A percentile compares a stretch with the other conserved stretches of the same genome.
Conservation (phyloP, 1,284 basidiomycete genomes). For the Tilletia walkeri region DNA sequence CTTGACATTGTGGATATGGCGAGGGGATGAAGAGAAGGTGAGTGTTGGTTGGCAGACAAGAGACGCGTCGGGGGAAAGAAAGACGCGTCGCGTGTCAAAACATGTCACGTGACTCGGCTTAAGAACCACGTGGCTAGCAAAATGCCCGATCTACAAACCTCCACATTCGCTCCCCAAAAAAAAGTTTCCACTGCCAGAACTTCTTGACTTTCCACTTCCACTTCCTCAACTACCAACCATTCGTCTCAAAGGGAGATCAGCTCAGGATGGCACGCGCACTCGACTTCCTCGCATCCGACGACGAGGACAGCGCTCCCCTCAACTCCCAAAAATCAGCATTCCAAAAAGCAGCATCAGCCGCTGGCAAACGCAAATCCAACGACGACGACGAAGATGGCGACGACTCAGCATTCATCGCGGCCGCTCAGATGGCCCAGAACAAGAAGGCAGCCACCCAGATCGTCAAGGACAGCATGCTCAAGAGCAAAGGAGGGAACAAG, state of each 20-base stretch:
- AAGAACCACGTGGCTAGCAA: too few relatives aligned
- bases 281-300: slow-evolving; percentile 46
- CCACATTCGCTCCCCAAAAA: too few relatives aligned
- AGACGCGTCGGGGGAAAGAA: too few relatives aligned
- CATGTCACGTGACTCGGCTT: too few relatives aligned
- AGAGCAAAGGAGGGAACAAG: slow-evolving; percentile 32
- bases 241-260: neutral
- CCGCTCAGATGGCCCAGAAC: slow-evolving; percentile 50
- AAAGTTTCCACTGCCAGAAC: neutral
- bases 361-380: slow-evolving; percentile 4
- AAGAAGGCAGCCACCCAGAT: slow-evolving; percentile 49
- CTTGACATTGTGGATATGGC: too few relatives aligned
- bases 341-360: too few relatives aligned
- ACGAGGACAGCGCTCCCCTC: slow-evolving; percentile 28
- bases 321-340: too few relatives aligned
- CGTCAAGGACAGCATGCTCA: slow-evolving; percentile 38
- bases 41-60: too few relatives aligned
- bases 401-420: slow-evolving; percentile 51
- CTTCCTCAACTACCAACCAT: neutral
- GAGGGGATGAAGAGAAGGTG: too few relatives aligned
- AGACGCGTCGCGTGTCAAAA: too few relatives aligned
- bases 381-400: slow-evolving; percentile 37
- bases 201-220: too few relatives aligned
- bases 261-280: slow-evolving; percentile 36
- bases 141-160: too few relatives aligned